Conservation (phyloP, 2,329 filamentous ascomycete species). For the Colletotrichum higginsianum region DNA sequence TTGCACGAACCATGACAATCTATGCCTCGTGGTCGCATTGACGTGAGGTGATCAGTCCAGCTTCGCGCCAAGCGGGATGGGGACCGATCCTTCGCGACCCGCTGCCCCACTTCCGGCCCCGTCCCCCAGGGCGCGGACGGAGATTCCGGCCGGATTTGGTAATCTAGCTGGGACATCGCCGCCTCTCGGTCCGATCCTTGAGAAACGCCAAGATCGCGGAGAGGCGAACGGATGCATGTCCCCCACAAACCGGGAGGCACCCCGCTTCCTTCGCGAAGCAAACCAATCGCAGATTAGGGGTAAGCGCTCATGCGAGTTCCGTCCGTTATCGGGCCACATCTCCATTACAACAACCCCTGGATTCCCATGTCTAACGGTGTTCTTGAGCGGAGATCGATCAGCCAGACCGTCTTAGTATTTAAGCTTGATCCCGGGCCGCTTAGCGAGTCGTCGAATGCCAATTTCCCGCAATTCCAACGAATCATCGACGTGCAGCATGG, state of each 20-base stretch:
- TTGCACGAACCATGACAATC: no score
- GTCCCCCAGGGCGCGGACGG: not conserved
- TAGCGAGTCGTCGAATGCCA: not conserved
- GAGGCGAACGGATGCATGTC: not conserved
- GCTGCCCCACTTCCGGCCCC: conserved; percentile 14
- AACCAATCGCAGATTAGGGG: not conserved
- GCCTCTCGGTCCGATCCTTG: conserved; percentile 7
- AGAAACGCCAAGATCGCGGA: conserved; percentile 5
- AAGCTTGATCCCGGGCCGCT: conserved; percentile 5
- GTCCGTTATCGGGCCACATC: conserved; percentile 4
- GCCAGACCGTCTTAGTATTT: conserved; percentile 4
- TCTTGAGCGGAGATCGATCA: conserved; percentile 1
- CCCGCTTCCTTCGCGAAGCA: conserved; percentile 18
- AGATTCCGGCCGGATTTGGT: conserved; percentile 3
- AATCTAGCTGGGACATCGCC: not conserved
- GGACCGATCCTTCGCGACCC: conserved; percentile 7
- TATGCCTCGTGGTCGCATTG: not conserved
- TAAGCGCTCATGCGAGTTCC: conserved; percentile 13
- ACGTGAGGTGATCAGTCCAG: not conserved
- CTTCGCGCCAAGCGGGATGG: not conserved
- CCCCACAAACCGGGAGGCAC: not conserved
- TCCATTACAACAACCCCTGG: not conserved
- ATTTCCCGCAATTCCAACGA: conserved; percentile 2
- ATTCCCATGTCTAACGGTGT: not conserved
- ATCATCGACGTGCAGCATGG: conserved; percentile 10